Percentiles rank a stretch among this genome's conserved stretches.
These are phyloP conservation scores for Solanum lignicaule DNA, from an alignment of 257 asterid species.

Conservation along the genomic window DNA sequence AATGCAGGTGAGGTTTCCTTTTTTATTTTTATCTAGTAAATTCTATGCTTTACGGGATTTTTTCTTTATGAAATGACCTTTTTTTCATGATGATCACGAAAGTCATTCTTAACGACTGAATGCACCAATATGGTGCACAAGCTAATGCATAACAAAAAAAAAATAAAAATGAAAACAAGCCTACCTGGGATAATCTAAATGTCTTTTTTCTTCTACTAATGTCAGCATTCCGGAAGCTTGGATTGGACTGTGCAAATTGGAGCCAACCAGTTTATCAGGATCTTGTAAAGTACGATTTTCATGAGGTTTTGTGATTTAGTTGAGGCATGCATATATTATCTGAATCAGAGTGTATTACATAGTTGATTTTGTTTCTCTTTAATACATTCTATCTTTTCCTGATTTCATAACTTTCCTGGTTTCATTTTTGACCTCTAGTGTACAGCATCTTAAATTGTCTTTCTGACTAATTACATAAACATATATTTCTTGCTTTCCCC, in stretches of 20 bases:
- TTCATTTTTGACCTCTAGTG: neutral
- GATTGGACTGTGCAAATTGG: conserved; percentile 99
- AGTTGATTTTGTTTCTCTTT: neutral
- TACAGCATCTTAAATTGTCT: neutral
- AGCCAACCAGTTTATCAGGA: conserved; percentile 81
- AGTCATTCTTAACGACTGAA: neutral
- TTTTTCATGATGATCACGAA: neutral
- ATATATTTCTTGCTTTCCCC: neutral
- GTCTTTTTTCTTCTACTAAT: conserved; percentile 22
- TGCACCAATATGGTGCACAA: neutral
- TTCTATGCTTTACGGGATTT: neutral
- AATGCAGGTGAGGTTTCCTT: conserved; percentile 46
- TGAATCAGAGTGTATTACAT: neutral
- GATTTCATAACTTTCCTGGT: neutral
- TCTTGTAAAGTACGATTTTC: conserved; percentile 56
- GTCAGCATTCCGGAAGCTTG: conserved; percentile 86
- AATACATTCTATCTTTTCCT: neutral
- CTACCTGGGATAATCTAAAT: neutral
- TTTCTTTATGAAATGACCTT: neutral
- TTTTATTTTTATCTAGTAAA: conserved; percentile 5
- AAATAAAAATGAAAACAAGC: neutral
- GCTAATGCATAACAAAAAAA: neutral
- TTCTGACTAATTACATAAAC: neutral
- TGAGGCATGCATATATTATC: neutral
- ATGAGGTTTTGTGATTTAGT: neutral